These are phyloP conservation scores for Pleurotus sapidus DNA, from an alignment of 768 basidiomycete genomes.

Conservation along the genomic window DNA sequence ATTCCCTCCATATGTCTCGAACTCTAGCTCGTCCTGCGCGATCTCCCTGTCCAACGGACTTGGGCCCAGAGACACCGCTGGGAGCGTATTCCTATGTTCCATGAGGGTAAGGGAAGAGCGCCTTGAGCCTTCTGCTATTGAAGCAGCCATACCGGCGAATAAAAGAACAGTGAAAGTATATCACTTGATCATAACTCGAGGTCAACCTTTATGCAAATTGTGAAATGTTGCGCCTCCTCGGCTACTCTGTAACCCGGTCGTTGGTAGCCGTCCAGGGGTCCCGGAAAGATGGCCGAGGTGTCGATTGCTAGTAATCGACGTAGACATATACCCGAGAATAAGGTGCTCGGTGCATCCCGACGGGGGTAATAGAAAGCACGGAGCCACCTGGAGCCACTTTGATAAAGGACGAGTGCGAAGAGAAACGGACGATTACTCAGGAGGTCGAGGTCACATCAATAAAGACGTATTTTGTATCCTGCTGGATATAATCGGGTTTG, in stretches of 20 bases:
- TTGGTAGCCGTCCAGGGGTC: too few species aligned
- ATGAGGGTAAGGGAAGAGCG: constrained; percentile 7
- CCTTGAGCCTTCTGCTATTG: background rate
- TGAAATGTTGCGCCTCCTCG: background rate
- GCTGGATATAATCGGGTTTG: too few species aligned
- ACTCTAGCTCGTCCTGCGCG: constrained; percentile 4
- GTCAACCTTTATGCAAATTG: background rate
- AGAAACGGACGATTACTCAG: too few species aligned
- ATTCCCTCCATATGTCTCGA: constrained; percentile 9
- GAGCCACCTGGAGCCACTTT: too few species aligned
- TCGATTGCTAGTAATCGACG: too few species aligned
- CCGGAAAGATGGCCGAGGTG: too few species aligned
- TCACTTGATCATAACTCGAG: constrained; percentile 1
- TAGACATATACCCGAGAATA: too few species aligned
- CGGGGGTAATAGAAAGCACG: too few species aligned
- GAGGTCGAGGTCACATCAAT: too few species aligned
- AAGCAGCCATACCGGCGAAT: background rate
- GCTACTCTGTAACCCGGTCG: background rate
- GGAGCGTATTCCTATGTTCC: background rate
- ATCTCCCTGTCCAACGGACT: constrained; percentile 3
- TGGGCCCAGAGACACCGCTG: background rate
- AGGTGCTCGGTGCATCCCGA: too few species aligned
- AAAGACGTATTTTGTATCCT: too few species aligned
- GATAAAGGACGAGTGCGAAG: too few species aligned
- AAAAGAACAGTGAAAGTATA: background rate